phyloP scores from a whole-genome alignment of 1,139 yeast genomes.

The Candida gigantensis region DNA sequence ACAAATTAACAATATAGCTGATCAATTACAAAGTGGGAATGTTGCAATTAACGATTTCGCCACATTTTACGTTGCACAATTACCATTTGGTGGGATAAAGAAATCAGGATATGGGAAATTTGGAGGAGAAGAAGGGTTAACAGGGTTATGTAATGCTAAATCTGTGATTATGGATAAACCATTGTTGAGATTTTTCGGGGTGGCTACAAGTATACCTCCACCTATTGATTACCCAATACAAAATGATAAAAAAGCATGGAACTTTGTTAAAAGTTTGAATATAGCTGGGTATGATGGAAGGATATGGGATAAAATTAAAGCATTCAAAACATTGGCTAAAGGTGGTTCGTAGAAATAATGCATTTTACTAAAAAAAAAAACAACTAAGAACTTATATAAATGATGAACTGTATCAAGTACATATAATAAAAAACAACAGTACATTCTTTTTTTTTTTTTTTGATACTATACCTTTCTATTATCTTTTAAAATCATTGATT shows the following conservation, averaged over 20 bases:
- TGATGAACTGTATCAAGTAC: too few species aligned
- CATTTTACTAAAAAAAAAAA: too few species aligned
- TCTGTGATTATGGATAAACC: slow-evolving; percentile 83
- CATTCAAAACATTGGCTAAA: slow-evolving; percentile 42
- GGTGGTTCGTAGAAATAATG: slow-evolving; percentile 19
- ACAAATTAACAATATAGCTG: slow-evolving; percentile 63
- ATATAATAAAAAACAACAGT: too few species aligned
- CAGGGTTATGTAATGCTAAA: slow-evolving; percentile 84
- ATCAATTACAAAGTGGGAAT: slow-evolving; percentile 73
- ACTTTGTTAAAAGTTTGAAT: slow-evolving; percentile 76
- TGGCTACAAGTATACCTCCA: slow-evolving; percentile 81
- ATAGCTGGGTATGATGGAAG: slow-evolving; percentile 84
- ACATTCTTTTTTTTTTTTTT: too few species aligned
- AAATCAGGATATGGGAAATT: slow-evolving; percentile 96
- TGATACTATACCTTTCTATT: too few species aligned
- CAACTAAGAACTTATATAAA: too few species aligned
- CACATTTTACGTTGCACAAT: slow-evolving; percentile 89
- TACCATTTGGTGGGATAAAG: slow-evolving; percentile 93
- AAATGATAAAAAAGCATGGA: slow-evolving; percentile 83
- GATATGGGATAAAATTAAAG: slow-evolving; percentile 58
- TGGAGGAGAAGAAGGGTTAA: slow-evolving; percentile 94
- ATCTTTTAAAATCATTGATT: too few species aligned
- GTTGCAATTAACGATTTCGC: slow-evolving; percentile 98
- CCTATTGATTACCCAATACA: slow-evolving; percentile 90
- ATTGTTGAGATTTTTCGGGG: slow-evolving; percentile 54